These are phyloP conservation scores for Fusarium compactum DNA, from an alignment of 2,329 filamentous ascomycete genomes.

Conservation along the genomic window DNA sequence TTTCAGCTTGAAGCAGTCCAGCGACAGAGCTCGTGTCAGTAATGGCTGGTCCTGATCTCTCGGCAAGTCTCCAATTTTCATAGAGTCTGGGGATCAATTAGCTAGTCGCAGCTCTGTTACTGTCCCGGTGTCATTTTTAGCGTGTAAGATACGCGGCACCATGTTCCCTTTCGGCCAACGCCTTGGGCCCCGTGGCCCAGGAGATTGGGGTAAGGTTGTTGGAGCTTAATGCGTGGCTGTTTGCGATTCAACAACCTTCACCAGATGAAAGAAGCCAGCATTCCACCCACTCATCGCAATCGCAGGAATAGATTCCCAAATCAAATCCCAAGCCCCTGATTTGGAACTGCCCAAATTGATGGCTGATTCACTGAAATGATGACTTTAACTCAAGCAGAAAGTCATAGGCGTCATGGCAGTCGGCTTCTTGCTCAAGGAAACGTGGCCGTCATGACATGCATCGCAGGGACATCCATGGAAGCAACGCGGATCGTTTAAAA, in stretches of 20 bases:
- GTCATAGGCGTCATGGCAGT: constrained; percentile 35
- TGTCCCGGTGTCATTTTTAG: constrained; percentile 36
- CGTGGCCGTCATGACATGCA: constrained; percentile 46
- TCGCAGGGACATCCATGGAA: constrained; percentile 30
- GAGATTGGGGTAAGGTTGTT: constrained; percentile 45
- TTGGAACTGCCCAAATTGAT: not conserved
- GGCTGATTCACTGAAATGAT: constrained; percentile 24
- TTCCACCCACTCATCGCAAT: constrained; percentile 30
- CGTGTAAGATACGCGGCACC: constrained; percentile 14
- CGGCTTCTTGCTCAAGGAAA: constrained; percentile 22
- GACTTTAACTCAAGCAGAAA: constrained; percentile 26
- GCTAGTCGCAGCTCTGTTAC: constrained; percentile 24
- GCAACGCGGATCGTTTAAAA: constrained; percentile 27
- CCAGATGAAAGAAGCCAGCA: constrained; percentile 33
- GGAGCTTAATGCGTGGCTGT: constrained; percentile 31
- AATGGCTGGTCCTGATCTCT: constrained; percentile 44
- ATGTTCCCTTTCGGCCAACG: constrained; percentile 31
- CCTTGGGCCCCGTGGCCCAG: constrained; percentile 35
- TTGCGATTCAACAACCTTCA: constrained; percentile 33
- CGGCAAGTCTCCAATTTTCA: constrained; percentile 27
- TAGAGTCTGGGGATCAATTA: constrained; percentile 42
- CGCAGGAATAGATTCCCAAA: not conserved
- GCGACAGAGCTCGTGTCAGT: constrained; percentile 39
- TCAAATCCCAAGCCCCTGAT: not conserved
- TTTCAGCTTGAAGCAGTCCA: constrained; percentile 29